These are phyloP conservation scores for Helotiales sp. DNA, from an alignment of 2,329 filamentous ascomycete genomes.

Conservation along the genomic window DNA sequence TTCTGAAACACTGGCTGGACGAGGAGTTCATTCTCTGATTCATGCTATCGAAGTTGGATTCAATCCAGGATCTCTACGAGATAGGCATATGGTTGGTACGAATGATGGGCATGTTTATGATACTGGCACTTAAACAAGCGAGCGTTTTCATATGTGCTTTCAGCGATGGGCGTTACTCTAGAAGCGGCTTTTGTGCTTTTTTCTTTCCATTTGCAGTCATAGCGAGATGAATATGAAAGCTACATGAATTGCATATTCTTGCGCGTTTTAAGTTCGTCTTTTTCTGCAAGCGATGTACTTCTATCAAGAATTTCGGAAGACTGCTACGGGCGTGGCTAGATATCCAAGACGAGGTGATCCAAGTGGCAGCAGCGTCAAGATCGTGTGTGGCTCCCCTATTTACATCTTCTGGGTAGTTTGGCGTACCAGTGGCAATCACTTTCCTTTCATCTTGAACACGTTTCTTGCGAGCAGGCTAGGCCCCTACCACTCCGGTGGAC, in stretches of 20 bases:
- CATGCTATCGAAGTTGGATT: neutral
- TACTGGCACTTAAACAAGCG: neutral
- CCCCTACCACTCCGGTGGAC: too few species aligned
- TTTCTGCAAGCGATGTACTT: neutral
- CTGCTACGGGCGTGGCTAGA: too few species aligned
- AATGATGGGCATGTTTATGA: neutral
- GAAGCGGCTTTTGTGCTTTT: conserved; percentile 3
- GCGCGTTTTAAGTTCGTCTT: neutral
- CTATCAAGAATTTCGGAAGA: neutral
- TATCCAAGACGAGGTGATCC: too few species aligned
- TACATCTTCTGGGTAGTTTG: too few species aligned
- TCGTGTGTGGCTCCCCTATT: too few species aligned
- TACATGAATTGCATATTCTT: neutral
- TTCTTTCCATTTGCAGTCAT: neutral
- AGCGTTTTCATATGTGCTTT: conserved; percentile 1
- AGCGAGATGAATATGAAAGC: neutral
- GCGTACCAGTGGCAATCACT: too few species aligned
- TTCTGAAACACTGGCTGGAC: conserved; percentile 81
- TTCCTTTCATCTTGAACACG: too few species aligned
- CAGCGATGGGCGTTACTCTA: conserved; percentile 5
- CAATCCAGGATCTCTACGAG: neutral
- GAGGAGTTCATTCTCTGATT: conserved; percentile 63
- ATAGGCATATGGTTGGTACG: neutral
- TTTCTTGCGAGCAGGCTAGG: too few species aligned
- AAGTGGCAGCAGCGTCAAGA: too few species aligned